phyloP scores from a whole-genome alignment of 2,329 filamentous ascomycete species.

The Orbilia quercus region DNA sequence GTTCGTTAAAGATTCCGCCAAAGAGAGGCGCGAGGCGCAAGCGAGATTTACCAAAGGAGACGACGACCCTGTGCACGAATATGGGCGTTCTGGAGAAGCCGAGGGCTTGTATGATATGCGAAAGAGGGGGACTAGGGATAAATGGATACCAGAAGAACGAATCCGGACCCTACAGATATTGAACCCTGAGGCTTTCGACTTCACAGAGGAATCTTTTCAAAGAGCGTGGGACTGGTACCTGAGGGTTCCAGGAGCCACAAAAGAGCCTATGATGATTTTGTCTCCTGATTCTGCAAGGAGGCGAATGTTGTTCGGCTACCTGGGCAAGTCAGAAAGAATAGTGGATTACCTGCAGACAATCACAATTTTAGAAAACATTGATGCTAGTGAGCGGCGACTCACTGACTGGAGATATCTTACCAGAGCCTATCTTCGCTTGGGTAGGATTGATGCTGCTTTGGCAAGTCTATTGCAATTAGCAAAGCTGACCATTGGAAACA shows the following conservation, averaged over 20 bases:
- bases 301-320: constrained; percentile 48
- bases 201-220: constrained; percentile 41
- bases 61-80: constrained; percentile 35
- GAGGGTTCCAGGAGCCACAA: constrained; percentile 2
- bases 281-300: constrained; percentile 17
- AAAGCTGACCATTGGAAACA: constrained; percentile 11
- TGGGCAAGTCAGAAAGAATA: constrained; percentile 41
- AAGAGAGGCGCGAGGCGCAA: constrained; percentile 29
- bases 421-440: constrained; percentile 26
- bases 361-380: constrained; percentile 48
- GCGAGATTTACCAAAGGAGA: constrained; percentile 38
- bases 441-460: constrained; percentile 18
- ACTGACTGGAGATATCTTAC: constrained; percentile 37
- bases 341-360: constrained; percentile 56
- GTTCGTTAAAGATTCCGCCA: constrained; percentile 57
- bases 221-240: constrained; percentile 45
- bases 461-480: constrained; percentile 13
- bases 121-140: constrained; percentile 10
- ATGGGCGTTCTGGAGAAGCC: constrained; percentile 30
- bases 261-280: constrained; percentile 13
- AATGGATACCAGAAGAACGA: constrained; percentile 18
- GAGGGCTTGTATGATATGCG: constrained; percentile 34
- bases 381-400: constrained; percentile 10
- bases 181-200: constrained; percentile 26
- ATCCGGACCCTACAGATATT: constrained; percentile 7